phyloP scores from a whole-genome alignment of 306 rosid species.

The Urtica urens region DNA sequence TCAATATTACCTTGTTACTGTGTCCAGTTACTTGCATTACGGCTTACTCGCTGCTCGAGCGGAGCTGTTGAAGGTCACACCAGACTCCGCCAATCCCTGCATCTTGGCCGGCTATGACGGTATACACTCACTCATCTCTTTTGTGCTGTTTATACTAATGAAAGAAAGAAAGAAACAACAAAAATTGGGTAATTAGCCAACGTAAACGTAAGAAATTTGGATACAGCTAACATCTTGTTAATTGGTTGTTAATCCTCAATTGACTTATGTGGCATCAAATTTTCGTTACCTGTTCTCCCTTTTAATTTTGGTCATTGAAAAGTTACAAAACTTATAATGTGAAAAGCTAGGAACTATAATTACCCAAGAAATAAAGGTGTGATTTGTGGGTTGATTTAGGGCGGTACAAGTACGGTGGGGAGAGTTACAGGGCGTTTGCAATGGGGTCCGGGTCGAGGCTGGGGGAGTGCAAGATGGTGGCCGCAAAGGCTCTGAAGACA shows the following conservation, averaged over 20 bases:
- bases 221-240: too few relatives aligned
- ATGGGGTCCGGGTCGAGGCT: conserved; percentile 61
- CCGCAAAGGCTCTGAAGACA: conserved; percentile 61
- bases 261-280: too few relatives aligned
- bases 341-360: too few relatives aligned
- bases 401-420: conserved; percentile 67
- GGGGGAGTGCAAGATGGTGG: conserved; percentile 55
- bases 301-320: too few relatives aligned
- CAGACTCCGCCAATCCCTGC: conserved; percentile 66
- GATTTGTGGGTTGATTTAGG: too few relatives aligned
- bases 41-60: conserved; percentile 98
- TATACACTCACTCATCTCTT: conserved; percentile 15
- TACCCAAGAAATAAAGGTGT: too few relatives aligned
- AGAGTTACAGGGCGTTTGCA: conserved; percentile 43
- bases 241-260: too few relatives aligned
- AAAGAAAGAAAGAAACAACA: too few relatives aligned
- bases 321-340: too few relatives aligned
- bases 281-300: too few relatives aligned
- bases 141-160: not conserved
- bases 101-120: conserved; percentile 70
- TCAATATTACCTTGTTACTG: conserved; percentile 18
- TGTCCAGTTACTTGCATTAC: conserved; percentile 73
- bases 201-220: too few relatives aligned
- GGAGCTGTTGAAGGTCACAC: conserved; percentile 69
- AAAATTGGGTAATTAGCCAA: too few relatives aligned